Evolutionary conservation across 306 rosid species (phyloP).

Genomic region (Parietaria judaica): DNA sequence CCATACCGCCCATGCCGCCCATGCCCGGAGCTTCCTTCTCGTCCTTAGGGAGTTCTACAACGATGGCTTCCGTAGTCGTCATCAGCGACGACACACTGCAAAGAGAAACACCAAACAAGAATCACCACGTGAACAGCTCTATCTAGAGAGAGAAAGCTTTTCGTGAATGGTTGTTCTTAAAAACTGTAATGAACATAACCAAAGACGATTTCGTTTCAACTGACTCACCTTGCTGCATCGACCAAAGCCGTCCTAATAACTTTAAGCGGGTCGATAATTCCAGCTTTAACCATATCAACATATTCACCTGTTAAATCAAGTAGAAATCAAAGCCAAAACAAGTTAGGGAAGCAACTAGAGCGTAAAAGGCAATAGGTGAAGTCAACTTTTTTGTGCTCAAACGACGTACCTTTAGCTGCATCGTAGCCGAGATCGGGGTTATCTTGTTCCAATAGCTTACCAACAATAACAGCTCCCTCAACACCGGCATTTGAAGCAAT

Average conservation of each 20-base stretch:
- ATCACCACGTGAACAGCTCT: neutral
- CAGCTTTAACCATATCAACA: slow-evolving; percentile 84
- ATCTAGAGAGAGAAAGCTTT: too few relatives aligned
- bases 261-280: slow-evolving; percentile 91
- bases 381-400: slow-evolving; percentile 7
- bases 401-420: slow-evolving; percentile 77
- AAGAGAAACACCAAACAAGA: slow-evolving; percentile 1
- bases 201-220: neutral
- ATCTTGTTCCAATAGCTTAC: slow-evolving; percentile 81
- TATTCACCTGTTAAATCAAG: slow-evolving; percentile 61
- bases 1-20: slow-evolving; percentile 55
- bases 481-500: slow-evolving; percentile 95
- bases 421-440: slow-evolving; percentile 86
- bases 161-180: too few relatives aligned
- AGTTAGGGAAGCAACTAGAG: neutral
- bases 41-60: slow-evolving; percentile 70
- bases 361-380: neutral
- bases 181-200: neutral
- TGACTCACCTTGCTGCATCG: slow-evolving; percentile 79
- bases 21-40: slow-evolving; percentile 55
- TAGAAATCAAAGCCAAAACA: neutral
- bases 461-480: slow-evolving; percentile 97
- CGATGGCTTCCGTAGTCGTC: slow-evolving; percentile 95
- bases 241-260: slow-evolving; percentile 93
- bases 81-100: slow-evolving; percentile 89